Evolutionary conservation across 306 rosid species (phyloP).

Genomic region (Oemleria cerasiformis): DNA sequence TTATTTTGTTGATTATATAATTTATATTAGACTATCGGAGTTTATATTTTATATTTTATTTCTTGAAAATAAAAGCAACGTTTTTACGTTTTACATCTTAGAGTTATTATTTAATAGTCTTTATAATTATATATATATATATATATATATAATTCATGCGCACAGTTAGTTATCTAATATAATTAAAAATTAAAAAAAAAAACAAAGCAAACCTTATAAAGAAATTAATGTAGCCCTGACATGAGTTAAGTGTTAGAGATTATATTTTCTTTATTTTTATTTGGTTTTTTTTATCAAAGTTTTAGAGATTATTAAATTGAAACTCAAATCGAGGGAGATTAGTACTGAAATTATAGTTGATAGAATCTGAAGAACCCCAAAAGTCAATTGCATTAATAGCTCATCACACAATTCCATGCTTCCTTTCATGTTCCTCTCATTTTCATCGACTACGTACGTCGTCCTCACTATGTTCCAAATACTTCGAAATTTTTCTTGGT

Average conservation of each 20-base stretch:
- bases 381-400: slow-evolving; percentile 52
- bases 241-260: slow-evolving; percentile 46
- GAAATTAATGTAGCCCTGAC: slow-evolving; percentile 70
- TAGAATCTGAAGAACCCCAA: slow-evolving; percentile 30
- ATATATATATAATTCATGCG: too few species aligned
- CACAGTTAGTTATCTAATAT: too few species aligned
- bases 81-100: too few species aligned
- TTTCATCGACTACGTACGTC: neutral
- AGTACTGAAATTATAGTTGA: slow-evolving; percentile 29
- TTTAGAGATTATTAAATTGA: slow-evolving; percentile 53
- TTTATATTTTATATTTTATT: too few species aligned
- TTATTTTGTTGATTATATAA: too few species aligned
- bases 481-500: neutral
- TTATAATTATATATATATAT: too few species aligned
- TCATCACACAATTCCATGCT: slow-evolving; percentile 60
- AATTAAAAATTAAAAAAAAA: neutral
- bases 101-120: too few species aligned
- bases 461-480: neutral
- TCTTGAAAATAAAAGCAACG: too few species aligned
- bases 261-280: slow-evolving; percentile 10
- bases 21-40: too few species aligned
- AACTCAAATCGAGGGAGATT: slow-evolving; percentile 42
- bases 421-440: slow-evolving; percentile 29
- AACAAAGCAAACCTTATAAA: slow-evolving; percentile 15
- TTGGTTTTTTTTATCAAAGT: slow-evolving; percentile 16